Base-by-base conservation (phyloP, 805 yeast genomes). In the Clavispora asparagi region DNA sequence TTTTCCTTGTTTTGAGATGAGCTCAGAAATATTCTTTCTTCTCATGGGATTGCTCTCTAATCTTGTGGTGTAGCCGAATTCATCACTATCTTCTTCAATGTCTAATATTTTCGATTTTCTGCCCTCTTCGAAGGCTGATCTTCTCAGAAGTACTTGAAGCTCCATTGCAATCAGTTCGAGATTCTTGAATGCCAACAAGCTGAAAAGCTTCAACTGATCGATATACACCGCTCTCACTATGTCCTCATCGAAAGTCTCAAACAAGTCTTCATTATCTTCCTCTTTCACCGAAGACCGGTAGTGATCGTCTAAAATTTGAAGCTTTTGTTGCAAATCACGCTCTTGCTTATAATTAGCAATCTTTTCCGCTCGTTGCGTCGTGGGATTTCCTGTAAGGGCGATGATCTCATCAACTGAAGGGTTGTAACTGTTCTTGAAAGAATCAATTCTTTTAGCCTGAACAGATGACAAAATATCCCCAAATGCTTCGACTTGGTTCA, bases 1-100 rank as follows among this genome's bases (percentile, higher is more conserved):
- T 61, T 84, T 85, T 3, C 98, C 98, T 35, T 78, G 78, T 46
- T 80, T 78, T 0, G 88, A 77, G 6, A 89, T 55, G 37, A 87
- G 55, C 14, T 68, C 68, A 6, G 63, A 50, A 9, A 67, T 57
- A 12, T 53, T 41, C 35, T 57, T 53, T 19, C 42, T 46, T 29
- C 52, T 48, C 27, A 29, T 58, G 0, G 83, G 85, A 26, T 65
- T 66, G 2, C 64, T 54, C 56, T 86, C 94, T 7, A 87, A 55
- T 49, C 72, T 81, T 6, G 87, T 83, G 0, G 95, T 85, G 58
- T 75, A 87, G 0, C 78, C 79, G 28, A 72, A 67, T 49, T 77
- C 52, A 37, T 49, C 52, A 16, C 25, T 17, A 10, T 9, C 37
- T 43, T 50, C 52, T 17, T 46, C 44, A 9, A 4, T 7, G 41